Base-by-base conservation (phyloP, 768 basidiomycete species). In the Sutorius australiensis region DNA sequence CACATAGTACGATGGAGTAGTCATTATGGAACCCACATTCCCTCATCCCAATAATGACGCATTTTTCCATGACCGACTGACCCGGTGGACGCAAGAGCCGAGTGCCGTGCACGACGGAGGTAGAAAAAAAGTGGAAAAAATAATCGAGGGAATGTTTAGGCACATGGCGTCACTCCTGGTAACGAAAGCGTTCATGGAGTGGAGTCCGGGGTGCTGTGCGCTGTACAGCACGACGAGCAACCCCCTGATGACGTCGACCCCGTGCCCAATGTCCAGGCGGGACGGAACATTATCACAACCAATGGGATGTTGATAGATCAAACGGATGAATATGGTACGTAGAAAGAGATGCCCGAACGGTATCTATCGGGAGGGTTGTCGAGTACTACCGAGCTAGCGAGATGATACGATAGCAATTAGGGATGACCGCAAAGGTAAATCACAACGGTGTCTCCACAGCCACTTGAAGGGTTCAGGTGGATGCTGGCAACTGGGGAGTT, bases 361-460 rank as follows among this genome's bases (percentile, higher is more conserved):
- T 40, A 7, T 31, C 40, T 34, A 49, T 60, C 36, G 10, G 50
- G 21, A 31, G 28, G 43, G 16, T 5, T 2, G 36, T n/a, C 16
- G 36, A 37, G 36, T 17, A 5, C 16, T 12, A 30, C 42, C 30
- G 33, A 19, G 50, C 30, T 19, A 16, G 36, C 16, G 14, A 19
- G 39, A 1, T n/a, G 27, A 37, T 28, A 36, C 17, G 38, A 36
- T 50, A 36, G 55, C 28, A 46, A 49, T 17, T 33, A 34, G 41
- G 56, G 56, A 44, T 13, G 34, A 21, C 36, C 28, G 27, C 41
- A 55, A 57, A 64, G 63, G 63, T 64, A 64, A 66, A 64, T 64
- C 63, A 51, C 42, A 17, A 40, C 33, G 27, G 43, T 60, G 40
- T 33, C 19, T 51, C 53, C 57, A 59, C 62, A 64, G 62, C 55